These are phyloP conservation scores for Annulohypoxylon bovei DNA, from an alignment of 495 filamentous ascomycete species.

Conservation along the genomic window DNA sequence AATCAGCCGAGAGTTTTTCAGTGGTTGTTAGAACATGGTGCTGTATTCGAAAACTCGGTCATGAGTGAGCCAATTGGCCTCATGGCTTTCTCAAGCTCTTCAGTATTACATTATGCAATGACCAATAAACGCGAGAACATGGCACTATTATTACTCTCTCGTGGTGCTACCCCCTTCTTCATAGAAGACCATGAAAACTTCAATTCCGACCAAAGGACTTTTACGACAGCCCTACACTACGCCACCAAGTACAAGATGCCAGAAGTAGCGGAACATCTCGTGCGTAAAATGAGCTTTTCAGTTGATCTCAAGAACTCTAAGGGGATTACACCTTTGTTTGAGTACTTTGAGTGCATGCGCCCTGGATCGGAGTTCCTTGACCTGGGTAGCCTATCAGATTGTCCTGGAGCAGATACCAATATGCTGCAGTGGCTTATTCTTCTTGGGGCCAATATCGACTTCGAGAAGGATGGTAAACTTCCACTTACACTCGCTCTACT, in stretches of 20 bases:
- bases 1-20: not conserved
- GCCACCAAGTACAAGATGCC: not conserved
- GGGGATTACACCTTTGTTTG: not conserved
- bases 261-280: not conserved
- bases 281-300: not conserved
- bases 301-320: not conserved
- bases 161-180: not conserved
- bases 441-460: slow-evolving; percentile 11
- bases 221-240: not conserved
- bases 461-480: not conserved
- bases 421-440: not conserved
- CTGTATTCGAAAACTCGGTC: not conserved
- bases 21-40: not conserved
- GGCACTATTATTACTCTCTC: not conserved
- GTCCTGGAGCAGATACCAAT: too few relatives aligned
- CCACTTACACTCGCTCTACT: not conserved
- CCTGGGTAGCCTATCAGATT: not conserved
- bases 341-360: not conserved
- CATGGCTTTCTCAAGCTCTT: not conserved
- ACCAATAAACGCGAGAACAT: not conserved
- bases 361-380: not conserved
- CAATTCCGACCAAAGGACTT: not conserved
- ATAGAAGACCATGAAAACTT: not conserved
- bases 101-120: not conserved
- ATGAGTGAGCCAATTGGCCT: not conserved